A percentile compares a stretch with the other conserved stretches of the same genome.
Evolutionary conservation across 768 basidiomycete genomes (phyloP).

Genomic region (Suillus placidus): DNA sequence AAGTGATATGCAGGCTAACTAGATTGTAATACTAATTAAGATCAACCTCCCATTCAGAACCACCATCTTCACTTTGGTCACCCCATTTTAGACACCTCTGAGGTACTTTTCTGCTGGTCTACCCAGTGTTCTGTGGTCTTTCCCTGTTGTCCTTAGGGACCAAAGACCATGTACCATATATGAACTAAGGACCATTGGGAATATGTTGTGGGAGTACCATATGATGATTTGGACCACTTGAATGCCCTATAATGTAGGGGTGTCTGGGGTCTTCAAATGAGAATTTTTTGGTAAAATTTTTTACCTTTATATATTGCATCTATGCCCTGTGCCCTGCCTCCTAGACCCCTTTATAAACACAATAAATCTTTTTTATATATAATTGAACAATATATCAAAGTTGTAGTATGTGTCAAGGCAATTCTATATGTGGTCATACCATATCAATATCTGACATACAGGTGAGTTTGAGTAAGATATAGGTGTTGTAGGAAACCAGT

Average conservation of each 20-base stretch:
- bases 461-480: too few relatives aligned
- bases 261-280: background rate
- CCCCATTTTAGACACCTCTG: too few relatives aligned
- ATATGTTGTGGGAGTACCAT: constrained; percentile 2
- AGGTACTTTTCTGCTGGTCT: background rate
- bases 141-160: background rate
- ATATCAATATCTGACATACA: too few relatives aligned
- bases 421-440: too few relatives aligned
- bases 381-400: background rate
- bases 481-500: too few relatives aligned
- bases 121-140: background rate
- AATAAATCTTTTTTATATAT: background rate
- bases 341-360: background rate
- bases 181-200: background rate
- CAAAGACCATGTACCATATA: background rate
- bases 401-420: background rate
- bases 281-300: background rate
- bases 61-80: too few relatives aligned
- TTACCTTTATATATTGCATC: background rate
- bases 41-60: too few relatives aligned
- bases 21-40: too few relatives aligned
- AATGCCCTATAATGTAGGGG: background rate
- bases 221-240: background rate
- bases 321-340: background rate
- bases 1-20: too few relatives aligned